Base-by-base conservation (phyloP, 129 eudicot species). In the Artemisia tridentata region DNA sequence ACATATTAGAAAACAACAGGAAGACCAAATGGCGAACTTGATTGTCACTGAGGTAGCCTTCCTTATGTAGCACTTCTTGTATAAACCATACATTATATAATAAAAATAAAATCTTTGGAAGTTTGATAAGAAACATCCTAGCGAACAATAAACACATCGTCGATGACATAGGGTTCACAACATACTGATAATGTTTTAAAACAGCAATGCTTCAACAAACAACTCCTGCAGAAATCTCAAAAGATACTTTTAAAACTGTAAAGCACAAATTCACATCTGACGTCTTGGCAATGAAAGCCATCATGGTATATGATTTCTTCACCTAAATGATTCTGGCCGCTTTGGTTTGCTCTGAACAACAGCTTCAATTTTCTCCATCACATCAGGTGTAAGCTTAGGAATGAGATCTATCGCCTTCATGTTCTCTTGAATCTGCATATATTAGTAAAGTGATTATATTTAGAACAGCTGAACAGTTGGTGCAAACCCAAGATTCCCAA, bases 331-430 rank as follows among this genome's bases (percentile, higher is more conserved):
- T 61, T 93, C 99, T 18, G 85, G 96, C 14, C 92, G 91, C 76
- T 93, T 93, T 34, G 97, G 99, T 75, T 87, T 93, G 83, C 76
- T 87, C 67, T 90, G 96, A 85, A 90, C 84, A 23, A 83, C 80
- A 31, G 91, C 92, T 77, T 90, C 99, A 27, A 93, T 93, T 78
- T 78, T 87, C 87, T 93, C 97, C 90, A 89, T 47, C 60, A 93
- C 80, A 5, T 79, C 86, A 20, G 99, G 95, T 27, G 99, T 93
- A 50, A 93, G 93, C 83, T 75, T 57, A 3, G 96, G 96, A 69
- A 91, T 88, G 17, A 86, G 89, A 81, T 84, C 72, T 41, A 91
- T 73, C 4, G 96, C 97, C 81, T 88, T 91, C 97, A 91, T 91
- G 73, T 91, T 91, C 75, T 91, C 97, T 75, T 34, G 14, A 79